phyloP scores from a whole-genome alignment of 228 moss, liverwort and hornwort genomes.

The Sphagnum magellanicum region DNA sequence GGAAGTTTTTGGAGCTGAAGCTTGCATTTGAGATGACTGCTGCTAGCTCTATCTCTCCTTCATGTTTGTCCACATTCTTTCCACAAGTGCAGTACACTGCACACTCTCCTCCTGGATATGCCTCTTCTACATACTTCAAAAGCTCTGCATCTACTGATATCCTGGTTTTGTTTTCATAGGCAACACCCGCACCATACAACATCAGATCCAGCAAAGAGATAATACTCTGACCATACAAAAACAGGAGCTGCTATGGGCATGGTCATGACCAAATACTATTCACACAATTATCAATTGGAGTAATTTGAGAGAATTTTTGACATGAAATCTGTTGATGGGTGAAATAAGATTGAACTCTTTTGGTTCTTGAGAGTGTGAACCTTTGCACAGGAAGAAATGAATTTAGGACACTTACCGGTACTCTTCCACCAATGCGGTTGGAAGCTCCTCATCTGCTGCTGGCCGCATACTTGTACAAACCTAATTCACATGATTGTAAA shows the following conservation, averaged over 20 bases:
- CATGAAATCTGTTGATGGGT: no score
- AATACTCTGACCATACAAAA: neutral
- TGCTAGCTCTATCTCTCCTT: slow-evolving; percentile 63
- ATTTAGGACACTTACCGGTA: slow-evolving; percentile 38
- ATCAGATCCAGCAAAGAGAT: neutral
- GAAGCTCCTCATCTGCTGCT: slow-evolving; percentile 78
- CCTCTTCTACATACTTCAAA: slow-evolving; percentile 84
- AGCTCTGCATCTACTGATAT: slow-evolving; percentile 71
- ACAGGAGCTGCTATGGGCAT: neutral
- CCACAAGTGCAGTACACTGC: slow-evolving; percentile 84
- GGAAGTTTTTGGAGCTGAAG: slow-evolving; percentile 84
- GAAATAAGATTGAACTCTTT: no score
- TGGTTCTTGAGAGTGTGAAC: no score
- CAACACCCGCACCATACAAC: neutral
- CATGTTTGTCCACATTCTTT: slow-evolving; percentile 46
- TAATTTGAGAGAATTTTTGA: neutral
- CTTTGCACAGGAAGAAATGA: no score
- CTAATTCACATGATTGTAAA: slow-evolving; percentile 21
- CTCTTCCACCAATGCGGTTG: slow-evolving; percentile 76
- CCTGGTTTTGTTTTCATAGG: slow-evolving; percentile 21
- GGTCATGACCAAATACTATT: neutral
- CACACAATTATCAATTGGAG: neutral
- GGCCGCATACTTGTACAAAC: slow-evolving; percentile 64
- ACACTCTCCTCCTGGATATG: slow-evolving; percentile 81
- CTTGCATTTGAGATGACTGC: slow-evolving; percentile 79